phyloP scores from a whole-genome alignment of 345 rosid genomes.

The Streptanthus diversifolius region DNA sequence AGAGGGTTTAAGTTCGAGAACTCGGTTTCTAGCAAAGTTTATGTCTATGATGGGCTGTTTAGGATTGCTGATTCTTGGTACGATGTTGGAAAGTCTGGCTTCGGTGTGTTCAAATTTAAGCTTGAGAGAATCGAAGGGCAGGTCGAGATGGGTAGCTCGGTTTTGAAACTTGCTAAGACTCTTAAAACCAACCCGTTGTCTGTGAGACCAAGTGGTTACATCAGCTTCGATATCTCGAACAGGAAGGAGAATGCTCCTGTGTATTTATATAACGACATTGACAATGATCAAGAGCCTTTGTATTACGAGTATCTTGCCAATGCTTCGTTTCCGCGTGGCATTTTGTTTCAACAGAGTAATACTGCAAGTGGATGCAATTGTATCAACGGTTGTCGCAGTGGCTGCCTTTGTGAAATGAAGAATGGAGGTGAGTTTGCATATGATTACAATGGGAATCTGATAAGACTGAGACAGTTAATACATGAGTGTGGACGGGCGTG shows the following conservation, averaged over 20 bases:
- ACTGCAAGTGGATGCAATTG: slow-evolving; percentile 66
- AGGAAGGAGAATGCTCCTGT: slow-evolving; percentile 63
- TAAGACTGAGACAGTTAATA: slow-evolving; percentile 70
- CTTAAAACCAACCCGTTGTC: slow-evolving; percentile 53
- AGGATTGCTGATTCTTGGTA: slow-evolving; percentile 83
- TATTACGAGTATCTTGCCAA: slow-evolving; percentile 66
- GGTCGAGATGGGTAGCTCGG: slow-evolving; percentile 71
- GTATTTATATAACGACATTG: slow-evolving; percentile 71
- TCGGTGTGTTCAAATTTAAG: slow-evolving; percentile 76
- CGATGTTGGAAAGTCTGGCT: slow-evolving; percentile 89
- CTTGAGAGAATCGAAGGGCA: slow-evolving; percentile 78
- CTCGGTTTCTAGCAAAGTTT: slow-evolving; percentile 47
- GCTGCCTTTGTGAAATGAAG: slow-evolving; percentile 65
- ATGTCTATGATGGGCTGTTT: slow-evolving; percentile 86
- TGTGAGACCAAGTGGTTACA: slow-evolving; percentile 67
- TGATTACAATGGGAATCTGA: slow-evolving; percentile 56
- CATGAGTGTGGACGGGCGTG: slow-evolving; percentile 80
- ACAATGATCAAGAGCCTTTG: slow-evolving; percentile 73
- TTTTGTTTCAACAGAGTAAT: slow-evolving; percentile 32
- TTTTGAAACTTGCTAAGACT: slow-evolving; percentile 58
- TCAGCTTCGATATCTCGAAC: slow-evolving; percentile 69
- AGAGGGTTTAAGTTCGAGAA: slow-evolving; percentile 68
- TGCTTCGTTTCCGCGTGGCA: slow-evolving; percentile 60
- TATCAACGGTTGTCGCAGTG: slow-evolving; percentile 54
- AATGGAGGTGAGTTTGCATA: slow-evolving; percentile 84